These are phyloP conservation scores for Pseudohalonectria lignicola DNA, from an alignment of 2,329 filamentous ascomycete genomes.

Conservation along the genomic window DNA sequence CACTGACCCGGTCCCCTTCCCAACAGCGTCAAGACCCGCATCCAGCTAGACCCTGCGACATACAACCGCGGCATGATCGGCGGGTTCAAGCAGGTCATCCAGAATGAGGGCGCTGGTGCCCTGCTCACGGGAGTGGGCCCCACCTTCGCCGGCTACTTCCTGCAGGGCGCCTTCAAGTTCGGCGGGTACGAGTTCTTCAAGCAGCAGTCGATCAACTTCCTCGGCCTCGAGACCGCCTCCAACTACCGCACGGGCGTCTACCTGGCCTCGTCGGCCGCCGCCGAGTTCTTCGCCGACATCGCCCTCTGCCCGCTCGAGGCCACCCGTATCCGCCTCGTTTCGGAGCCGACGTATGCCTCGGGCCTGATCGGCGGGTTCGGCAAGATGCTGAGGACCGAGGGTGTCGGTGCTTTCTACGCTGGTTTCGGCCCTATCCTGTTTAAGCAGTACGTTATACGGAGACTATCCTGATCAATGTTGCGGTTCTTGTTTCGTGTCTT, in stretches of 20 bases:
- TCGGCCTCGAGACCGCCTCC: constrained; percentile 59
- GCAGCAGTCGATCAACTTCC: constrained; percentile 63
- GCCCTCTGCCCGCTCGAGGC: constrained; percentile 77
- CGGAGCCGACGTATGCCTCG: constrained; percentile 64
- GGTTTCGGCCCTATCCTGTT: constrained; percentile 71
- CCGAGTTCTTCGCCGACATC: constrained; percentile 56
- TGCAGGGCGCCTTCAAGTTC: constrained; percentile 81
- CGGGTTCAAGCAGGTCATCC: constrained; percentile 66
- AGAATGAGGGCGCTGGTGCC: constrained; percentile 64
- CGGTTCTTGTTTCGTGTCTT: no score
- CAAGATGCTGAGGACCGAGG: constrained; percentile 66
- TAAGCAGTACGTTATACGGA: constrained; percentile 63
- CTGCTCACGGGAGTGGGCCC: constrained; percentile 69
- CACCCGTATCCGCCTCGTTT: constrained; percentile 76
- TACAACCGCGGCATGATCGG: constrained; percentile 75
- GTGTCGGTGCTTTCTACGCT: constrained; percentile 69
- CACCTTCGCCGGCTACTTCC: constrained; percentile 72
- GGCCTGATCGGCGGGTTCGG: constrained; percentile 61
- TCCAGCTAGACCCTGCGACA: constrained; percentile 71
- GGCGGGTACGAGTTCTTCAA: constrained; percentile 86
- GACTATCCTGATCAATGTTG: no score
- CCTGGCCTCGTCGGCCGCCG: constrained; percentile 48
- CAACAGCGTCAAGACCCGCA: constrained; percentile 71
- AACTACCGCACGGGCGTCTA: constrained; percentile 66
- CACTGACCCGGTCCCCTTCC: no score